Base-by-base conservation (phyloP, 768 basidiomycete genomes). In the Suillus subalutaceus region DNA sequence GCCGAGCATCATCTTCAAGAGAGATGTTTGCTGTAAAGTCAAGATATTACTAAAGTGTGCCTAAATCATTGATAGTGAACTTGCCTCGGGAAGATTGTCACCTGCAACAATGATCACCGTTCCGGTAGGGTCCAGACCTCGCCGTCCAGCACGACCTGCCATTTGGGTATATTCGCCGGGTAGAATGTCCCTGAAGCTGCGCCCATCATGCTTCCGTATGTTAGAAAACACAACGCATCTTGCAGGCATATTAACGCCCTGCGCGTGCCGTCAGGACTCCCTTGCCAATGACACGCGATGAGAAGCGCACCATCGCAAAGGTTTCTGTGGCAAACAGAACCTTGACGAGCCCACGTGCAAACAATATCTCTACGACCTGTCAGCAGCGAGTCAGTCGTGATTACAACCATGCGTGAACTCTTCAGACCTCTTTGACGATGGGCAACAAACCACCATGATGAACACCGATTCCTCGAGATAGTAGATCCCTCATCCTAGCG, bases 181-280 rank as follows among this genome's bases (percentile, higher is more conserved):
- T 1, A 94, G 78, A 41, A 97, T 90, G 48, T 95, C 93, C 66
- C 97, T 87, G 83, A 99, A 99, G 70, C 80, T 90, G 37, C 89
- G 87, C 6, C 97, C 97, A 70, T 99, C 97, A 73, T 99, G 97
- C 75, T 99, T 99, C 55, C 95, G 86, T 62, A 92, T 96, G 55
- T 87, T 89, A 4, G 97, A 96, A 78, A 98, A 99, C 8, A 98
- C 97, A 4, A 99, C 97, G 72, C 91, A 96, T 83, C 89, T 92
- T 3, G 97, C 94, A 23, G 97, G 97, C 97, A 99, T 99, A 78
- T 99, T 99, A 63, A 99, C 97, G 59, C 97, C 97, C 96, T 98
- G 67, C 10, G 63, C 30, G 61, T 65, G 48, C 20, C 37, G 26
- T 72, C 63, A 67, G 67, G 64, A 35, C 66, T 57, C 30, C 62